These are phyloP conservation scores for Sarocladium oryzae DNA, from an alignment of 2,329 filamentous ascomycete species.

Conservation along the genomic window DNA sequence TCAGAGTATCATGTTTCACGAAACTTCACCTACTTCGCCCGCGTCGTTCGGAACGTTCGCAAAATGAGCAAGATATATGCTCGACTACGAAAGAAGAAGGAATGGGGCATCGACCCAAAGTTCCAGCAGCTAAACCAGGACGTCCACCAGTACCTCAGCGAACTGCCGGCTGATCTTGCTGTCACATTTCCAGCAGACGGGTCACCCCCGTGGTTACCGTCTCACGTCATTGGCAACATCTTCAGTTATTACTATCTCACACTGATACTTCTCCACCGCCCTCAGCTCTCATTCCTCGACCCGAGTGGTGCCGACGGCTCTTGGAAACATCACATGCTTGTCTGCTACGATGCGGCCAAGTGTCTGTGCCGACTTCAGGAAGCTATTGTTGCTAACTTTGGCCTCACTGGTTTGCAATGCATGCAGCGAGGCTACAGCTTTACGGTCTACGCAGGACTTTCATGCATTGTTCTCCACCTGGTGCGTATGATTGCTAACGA, in stretches of 20 bases:
- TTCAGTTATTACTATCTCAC: slow-evolving; percentile 84
- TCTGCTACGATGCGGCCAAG: slow-evolving; percentile 81
- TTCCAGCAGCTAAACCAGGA: slow-evolving; percentile 73
- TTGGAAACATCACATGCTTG: slow-evolving; percentile 84
- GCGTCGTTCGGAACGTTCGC: slow-evolving; percentile 71
- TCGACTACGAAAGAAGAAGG: slow-evolving; percentile 67
- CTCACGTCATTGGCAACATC: slow-evolving; percentile 82
- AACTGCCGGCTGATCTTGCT: slow-evolving; percentile 71
- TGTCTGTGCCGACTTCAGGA: slow-evolving; percentile 82
- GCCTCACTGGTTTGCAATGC: slow-evolving; percentile 73
- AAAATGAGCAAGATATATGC: slow-evolving; percentile 70
- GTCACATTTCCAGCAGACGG: slow-evolving; percentile 73
- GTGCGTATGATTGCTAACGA: slow-evolving; percentile 46
- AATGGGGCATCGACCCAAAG: slow-evolving; percentile 81
- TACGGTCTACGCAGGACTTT: slow-evolving; percentile 85
- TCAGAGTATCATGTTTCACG: slow-evolving; percentile 72
- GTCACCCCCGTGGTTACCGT: slow-evolving; percentile 75
- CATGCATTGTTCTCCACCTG: slow-evolving; percentile 87
- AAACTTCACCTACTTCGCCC: slow-evolving; percentile 76
- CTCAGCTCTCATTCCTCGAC: slow-evolving; percentile 74
- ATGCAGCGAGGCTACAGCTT: slow-evolving; percentile 96
- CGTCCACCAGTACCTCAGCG: slow-evolving; percentile 69
- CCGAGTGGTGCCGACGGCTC: slow-evolving; percentile 62
- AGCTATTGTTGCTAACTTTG: slow-evolving; percentile 68
- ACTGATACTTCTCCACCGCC: slow-evolving; percentile 80